Conservation (phyloP, 2,329 filamentous ascomycete species). For the Calonectria montana region DNA sequence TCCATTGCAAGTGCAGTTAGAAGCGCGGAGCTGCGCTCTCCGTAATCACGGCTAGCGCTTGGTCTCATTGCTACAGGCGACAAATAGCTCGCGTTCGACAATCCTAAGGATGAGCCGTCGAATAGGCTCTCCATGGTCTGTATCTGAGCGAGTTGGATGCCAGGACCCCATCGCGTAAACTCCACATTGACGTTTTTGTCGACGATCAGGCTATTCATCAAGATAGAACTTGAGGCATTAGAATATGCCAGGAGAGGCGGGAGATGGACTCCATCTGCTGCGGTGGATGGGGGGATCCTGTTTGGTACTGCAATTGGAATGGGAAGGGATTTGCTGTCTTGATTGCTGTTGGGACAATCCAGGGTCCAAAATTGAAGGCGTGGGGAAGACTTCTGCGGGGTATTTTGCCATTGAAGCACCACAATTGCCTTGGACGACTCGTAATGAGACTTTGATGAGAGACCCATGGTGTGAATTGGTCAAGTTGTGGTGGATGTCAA, state of each 20-base stretch:
- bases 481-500: neutral
- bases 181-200: neutral
- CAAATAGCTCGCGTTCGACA: neutral
- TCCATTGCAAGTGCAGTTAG: slow-evolving; percentile 4
- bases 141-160: neutral
- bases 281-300: neutral
- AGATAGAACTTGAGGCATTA: neutral
- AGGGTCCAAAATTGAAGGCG: slow-evolving; percentile 1
- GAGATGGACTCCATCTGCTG: neutral
- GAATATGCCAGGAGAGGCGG: neutral
- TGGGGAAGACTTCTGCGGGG: neutral
- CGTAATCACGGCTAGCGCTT: neutral
- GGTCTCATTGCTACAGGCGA: neutral
- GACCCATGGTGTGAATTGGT: neutral
- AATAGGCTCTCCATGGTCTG: neutral
- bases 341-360: neutral
- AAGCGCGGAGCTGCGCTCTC: neutral
- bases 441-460: neutral
- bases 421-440: slow-evolving; percentile 3
- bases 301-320: neutral
- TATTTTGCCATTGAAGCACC: slow-evolving; percentile 4
- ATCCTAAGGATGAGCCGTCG: neutral
- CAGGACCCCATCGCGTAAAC: slow-evolving; percentile 6
- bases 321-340: neutral
- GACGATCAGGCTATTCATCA: neutral